Base-by-base conservation (phyloP, 495 filamentous ascomycete species). In the Daldinia grandis region DNA sequence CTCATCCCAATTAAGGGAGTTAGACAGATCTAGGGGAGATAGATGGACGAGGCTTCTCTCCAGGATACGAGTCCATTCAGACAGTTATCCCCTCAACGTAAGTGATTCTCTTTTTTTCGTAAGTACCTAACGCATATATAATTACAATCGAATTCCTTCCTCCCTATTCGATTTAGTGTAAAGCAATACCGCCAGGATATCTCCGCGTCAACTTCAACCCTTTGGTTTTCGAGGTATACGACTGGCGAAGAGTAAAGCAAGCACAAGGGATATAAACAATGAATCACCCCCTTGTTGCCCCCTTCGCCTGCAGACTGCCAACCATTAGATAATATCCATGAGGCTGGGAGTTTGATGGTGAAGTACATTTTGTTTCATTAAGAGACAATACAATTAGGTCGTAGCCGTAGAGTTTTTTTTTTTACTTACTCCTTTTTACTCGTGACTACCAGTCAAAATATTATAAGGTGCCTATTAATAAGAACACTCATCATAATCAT, bases 151-250 rank as follows among this genome's bases (percentile, higher is more conserved):
- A 24, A 5, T 12, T 19, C 42, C 8, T 12, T 19, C 42, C 19
- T 6, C 19, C 42, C 42, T 47, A 47, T 19, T 19, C 8, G 10
- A 24, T 47, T 47, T 21, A 8, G 24, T 21, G 42, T 47, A 47
- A 47, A 24, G 42, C 19, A 47, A 47, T 47, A 76, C 79, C 87
- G 87, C 88, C 83, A 87, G 81, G 80, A 83, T 91, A 93, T 93
- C 89, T 90, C 88, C 90, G 86, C 87, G 83, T 86, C 84, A 87
- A 85, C 83, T 89, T 82, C 78, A 78, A 77, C 44, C 71, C 82
- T 49, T 88, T 88, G 89, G 87, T 86, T 91, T 80, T 84, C 83
- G 84, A 89, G 91, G 88, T 93, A 93, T 86, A 93, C 90, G 85
- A 84, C 82, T 87, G 84, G 90, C 90, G 89, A 78, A 93, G 76